Evolutionary conservation across 305 asterid genomes (phyloP).

Genomic region (Caryopteris hybrid): DNA sequence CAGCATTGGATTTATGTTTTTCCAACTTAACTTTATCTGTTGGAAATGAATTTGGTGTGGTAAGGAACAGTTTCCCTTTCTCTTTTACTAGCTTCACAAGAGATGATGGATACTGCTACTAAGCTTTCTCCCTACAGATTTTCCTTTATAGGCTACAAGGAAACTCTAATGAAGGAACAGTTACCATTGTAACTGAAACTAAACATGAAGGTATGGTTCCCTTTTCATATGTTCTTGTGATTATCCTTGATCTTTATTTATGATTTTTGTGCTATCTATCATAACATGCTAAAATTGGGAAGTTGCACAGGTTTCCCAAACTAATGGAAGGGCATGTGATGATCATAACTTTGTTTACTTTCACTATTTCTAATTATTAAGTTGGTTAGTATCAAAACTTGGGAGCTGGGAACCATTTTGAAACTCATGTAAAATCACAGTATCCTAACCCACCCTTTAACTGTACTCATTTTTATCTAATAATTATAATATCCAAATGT

Average conservation of each 20-base stretch:
- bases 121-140: conserved; percentile 42
- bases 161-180: conserved; percentile 37
- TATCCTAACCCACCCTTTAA: background rate
- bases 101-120: conserved; percentile 5
- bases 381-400: background rate
- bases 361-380: background rate
- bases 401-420: background rate
- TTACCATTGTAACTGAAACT: conserved; percentile 49
- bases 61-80: conserved; percentile 32
- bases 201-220: conserved; percentile 52
- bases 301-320: conserved; percentile 5
- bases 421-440: background rate
- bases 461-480: background rate
- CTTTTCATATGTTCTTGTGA: conserved; percentile 6
- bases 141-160: conserved; percentile 51
- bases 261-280: background rate
- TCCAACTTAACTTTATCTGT: conserved; percentile 59
- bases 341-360: conserved; percentile 5
- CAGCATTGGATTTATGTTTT: conserved; percentile 71
- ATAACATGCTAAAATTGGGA: conserved; percentile 4
- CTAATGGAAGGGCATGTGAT: conserved; percentile 1
- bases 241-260: background rate
- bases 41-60: conserved; percentile 86
- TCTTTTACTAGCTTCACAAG: conserved; percentile 11
- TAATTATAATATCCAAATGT: background rate